Percentiles rank a stretch among this genome's conserved stretches.
These are phyloP conservation scores for Salix arbutifolia DNA, from an alignment of 345 rosid genomes.

Conservation along the genomic window DNA sequence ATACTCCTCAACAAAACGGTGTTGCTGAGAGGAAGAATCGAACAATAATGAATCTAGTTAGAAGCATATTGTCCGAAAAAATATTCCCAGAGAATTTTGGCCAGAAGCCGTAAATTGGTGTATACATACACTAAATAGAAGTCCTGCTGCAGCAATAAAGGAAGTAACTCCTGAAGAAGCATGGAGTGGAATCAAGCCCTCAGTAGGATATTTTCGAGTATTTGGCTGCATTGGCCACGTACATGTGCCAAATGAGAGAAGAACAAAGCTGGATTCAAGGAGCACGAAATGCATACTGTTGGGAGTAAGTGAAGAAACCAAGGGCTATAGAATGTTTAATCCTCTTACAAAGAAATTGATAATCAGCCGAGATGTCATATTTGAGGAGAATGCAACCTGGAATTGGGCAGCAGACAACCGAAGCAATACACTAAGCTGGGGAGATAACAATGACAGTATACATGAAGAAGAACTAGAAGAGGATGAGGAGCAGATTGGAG, in stretches of 20 bases:
- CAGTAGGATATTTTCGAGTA: neutral
- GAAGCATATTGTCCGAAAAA: neutral
- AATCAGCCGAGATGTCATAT: neutral
- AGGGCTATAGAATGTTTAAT: neutral
- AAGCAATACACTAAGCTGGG: too few relatives aligned
- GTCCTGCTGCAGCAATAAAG: neutral
- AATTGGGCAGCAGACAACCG: neutral
- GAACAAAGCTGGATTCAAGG: neutral
- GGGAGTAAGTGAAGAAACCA: neutral
- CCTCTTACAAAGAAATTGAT: neutral
- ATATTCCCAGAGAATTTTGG: neutral
- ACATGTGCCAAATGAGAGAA: neutral
- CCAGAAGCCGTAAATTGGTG: neutral
- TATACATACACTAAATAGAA: neutral
- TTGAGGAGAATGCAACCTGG: neutral
- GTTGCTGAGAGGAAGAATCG: neutral
- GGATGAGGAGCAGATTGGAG: too few relatives aligned
- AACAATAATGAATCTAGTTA: neutral
- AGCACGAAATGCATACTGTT: neutral
- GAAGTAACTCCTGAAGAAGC: neutral
- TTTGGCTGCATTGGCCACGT: neutral
- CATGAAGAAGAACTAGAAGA: too few relatives aligned
- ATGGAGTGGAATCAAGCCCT: neutral
- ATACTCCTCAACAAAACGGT: neutral
- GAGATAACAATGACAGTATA: neutral